Conservation (phyloP, 768 basidiomycete species). For the Pholiota molesta region DNA sequence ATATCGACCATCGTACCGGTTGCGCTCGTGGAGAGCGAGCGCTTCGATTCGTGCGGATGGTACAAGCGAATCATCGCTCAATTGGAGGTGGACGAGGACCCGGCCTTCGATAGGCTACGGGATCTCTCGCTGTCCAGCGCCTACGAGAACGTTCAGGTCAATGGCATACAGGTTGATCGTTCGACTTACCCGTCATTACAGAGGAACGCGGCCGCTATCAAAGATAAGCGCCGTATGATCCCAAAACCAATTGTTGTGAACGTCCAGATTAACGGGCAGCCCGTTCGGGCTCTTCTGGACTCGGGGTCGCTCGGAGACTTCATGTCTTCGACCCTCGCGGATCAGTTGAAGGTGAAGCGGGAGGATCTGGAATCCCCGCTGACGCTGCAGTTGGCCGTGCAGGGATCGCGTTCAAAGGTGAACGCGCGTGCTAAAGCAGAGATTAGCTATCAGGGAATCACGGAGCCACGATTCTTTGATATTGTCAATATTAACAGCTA, state of each 20-base stretch:
- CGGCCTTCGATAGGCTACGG: no score
- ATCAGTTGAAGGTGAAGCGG: slow-evolving; percentile 34
- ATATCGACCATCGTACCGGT: no score
- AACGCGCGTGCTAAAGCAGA: slow-evolving; percentile 26
- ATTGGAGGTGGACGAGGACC: no score
- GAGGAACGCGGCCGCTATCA: slow-evolving; percentile 23
- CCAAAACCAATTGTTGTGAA: slow-evolving; percentile 37
- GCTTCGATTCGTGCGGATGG: no score
- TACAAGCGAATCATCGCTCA: neutral
- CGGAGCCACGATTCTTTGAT: slow-evolving; percentile 10
- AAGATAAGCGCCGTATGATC: slow-evolving; percentile 19
- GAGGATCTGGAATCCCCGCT: slow-evolving; percentile 33
- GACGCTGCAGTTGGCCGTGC: slow-evolving; percentile 38
- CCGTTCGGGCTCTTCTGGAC: slow-evolving; percentile 28
- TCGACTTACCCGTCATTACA: slow-evolving; percentile 17
- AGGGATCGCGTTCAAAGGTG: slow-evolving; percentile 39
- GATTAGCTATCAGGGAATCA: slow-evolving; percentile 36
- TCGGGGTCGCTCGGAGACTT: neutral
- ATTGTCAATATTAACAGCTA: neutral
- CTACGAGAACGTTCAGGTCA: neutral
- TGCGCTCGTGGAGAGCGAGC: no score
- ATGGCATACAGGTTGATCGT: neutral
- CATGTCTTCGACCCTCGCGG: slow-evolving; percentile 2
- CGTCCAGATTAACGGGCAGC: slow-evolving; percentile 33
- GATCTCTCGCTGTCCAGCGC: no score